Conservation (phyloP, 148 eudicot genomes). For the Spergularia marina region DNA sequence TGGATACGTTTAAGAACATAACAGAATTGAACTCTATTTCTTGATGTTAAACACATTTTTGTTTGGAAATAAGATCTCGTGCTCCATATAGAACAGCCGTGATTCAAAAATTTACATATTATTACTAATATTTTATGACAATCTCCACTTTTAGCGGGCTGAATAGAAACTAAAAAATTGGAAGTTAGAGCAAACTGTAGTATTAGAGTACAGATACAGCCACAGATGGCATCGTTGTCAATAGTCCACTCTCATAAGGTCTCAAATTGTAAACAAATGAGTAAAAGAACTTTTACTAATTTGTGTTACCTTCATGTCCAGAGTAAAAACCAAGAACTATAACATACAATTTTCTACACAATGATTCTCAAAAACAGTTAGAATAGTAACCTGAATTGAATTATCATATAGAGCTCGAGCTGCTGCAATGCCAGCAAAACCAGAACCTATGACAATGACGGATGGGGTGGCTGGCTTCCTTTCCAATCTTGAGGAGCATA, state of each 20-base stretch:
- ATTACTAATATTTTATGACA: neutral
- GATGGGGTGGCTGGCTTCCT: conserved; percentile 56
- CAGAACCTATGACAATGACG: conserved; percentile 86
- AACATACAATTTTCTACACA: neutral
- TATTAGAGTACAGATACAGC: neutral
- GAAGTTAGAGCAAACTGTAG: neutral
- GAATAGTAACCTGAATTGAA: conserved; percentile 68
- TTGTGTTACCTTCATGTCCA: neutral
- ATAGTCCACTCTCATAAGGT: neutral
- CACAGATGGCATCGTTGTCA: neutral
- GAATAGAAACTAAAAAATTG: neutral
- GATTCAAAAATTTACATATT: neutral
- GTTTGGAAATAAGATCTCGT: neutral
- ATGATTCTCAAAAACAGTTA: neutral
- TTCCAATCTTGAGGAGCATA: conserved; percentile 46
- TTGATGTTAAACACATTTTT: neutral
- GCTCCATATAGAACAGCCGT: too few species aligned
- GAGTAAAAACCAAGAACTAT: too few species aligned
- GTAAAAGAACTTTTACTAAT: too few species aligned
- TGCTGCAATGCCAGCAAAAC: conserved; percentile 90
- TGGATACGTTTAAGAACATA: neutral
- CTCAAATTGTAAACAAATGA: neutral
- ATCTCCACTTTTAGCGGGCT: neutral
- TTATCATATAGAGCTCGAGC: conserved; percentile 93
- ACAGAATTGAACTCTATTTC: neutral